Conservation (phyloP, 2,329 filamentous ascomycete genomes). For the Chaetomiaceae sp. region DNA sequence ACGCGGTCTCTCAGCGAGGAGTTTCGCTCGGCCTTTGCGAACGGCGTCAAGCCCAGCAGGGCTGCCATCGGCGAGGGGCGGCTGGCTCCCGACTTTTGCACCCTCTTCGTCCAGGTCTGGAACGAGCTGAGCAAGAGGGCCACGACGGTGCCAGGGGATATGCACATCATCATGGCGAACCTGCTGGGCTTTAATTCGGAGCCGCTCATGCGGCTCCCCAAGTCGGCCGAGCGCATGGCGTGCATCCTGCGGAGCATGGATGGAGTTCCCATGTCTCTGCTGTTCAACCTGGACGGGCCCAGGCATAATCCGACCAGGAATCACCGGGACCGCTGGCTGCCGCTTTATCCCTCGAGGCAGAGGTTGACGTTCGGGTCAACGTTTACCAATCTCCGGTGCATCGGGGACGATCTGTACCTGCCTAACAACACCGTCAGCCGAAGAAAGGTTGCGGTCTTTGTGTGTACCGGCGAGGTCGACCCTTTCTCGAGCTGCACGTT, state of each 20-base stretch:
- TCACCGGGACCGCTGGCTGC: slow-evolving; percentile 23
- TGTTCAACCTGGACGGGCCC: slow-evolving; percentile 20
- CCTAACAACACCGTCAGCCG: slow-evolving; percentile 24
- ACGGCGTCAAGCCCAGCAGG: slow-evolving; percentile 19
- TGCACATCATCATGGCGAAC: slow-evolving; percentile 21
- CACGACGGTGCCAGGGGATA: slow-evolving; percentile 21
- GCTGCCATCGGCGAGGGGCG: slow-evolving; percentile 8
- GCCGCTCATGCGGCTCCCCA: slow-evolving; percentile 16
- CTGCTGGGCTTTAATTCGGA: slow-evolving; percentile 22
- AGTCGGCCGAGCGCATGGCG: slow-evolving; percentile 21
- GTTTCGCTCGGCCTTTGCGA: slow-evolving; percentile 19
- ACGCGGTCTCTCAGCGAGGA: slow-evolving; percentile 17
- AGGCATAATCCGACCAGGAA: slow-evolving; percentile 17
- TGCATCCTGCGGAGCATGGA: slow-evolving; percentile 23
- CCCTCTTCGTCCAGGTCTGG: slow-evolving; percentile 23
- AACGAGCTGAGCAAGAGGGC: slow-evolving; percentile 22
- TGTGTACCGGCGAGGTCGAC: slow-evolving; percentile 19
- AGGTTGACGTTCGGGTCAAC: slow-evolving; percentile 17
- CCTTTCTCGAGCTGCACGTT: slow-evolving; percentile 20
- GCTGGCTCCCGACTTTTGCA: slow-evolving; percentile 20
- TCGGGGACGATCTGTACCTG: slow-evolving; percentile 19
- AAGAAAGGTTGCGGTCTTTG: slow-evolving; percentile 17
- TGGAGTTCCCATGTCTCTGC: slow-evolving; percentile 20
- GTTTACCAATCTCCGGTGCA: slow-evolving; percentile 18
- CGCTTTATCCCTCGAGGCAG: slow-evolving; percentile 19